Conservation (phyloP, 129 eudicot genomes). For the Flaveria linearis region DNA sequence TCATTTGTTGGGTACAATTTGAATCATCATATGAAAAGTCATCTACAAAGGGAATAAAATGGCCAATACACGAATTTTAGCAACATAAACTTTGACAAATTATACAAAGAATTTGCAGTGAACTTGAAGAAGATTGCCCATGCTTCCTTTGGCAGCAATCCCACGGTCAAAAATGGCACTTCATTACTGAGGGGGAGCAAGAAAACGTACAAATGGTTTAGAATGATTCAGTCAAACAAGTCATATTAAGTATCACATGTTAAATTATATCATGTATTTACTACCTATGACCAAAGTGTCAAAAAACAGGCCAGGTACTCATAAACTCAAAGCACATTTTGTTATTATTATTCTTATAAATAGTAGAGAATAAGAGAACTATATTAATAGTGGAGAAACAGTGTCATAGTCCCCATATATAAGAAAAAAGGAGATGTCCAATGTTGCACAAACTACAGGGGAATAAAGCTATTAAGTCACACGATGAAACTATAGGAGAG, state of each 20-base stretch:
- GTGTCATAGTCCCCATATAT: too few relatives aligned
- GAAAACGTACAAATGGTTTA: neutral
- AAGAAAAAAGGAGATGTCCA: too few relatives aligned
- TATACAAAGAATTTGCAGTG: constrained; percentile 35
- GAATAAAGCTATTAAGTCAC: too few relatives aligned
- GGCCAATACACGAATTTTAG: constrained; percentile 20
- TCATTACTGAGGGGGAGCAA: constrained; percentile 26
- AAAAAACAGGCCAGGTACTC: neutral
- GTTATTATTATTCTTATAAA: neutral
- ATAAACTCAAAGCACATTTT: neutral
- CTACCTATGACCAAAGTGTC: neutral
- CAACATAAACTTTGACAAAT: constrained; percentile 17
- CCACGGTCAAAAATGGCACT: constrained; percentile 32
- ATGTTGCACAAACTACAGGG: too few relatives aligned
- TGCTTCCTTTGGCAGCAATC: constrained; percentile 25
- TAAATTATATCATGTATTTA: neutral
- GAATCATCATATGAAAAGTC: constrained; percentile 26
- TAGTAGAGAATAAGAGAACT: neutral
- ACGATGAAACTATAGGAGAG: too few relatives aligned
- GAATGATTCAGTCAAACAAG: neutral
- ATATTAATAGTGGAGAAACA: too few relatives aligned
- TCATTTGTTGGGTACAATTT: constrained; percentile 35
- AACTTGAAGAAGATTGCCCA: constrained; percentile 23
- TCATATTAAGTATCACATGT: neutral
- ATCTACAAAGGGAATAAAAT: neutral